Base-by-base conservation (phyloP, 1,284 basidiomycete species). In the Phellopilus nigrolimitatus region DNA sequence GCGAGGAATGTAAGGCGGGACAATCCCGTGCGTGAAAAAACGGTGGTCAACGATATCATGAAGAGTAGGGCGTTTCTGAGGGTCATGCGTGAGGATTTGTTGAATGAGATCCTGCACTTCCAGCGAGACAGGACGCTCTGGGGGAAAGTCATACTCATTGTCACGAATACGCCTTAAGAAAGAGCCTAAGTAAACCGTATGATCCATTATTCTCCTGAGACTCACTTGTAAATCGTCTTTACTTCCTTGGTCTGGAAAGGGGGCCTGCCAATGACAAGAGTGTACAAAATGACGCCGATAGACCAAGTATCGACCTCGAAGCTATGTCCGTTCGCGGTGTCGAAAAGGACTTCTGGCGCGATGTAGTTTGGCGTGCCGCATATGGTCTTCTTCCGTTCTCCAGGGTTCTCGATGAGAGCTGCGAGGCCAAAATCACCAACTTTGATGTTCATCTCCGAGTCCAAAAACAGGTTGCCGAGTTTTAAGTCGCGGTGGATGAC, bases 361-460 rank as follows among this genome's bases (percentile, higher is more conserved):
- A 99, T 98, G 67, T 99, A 98, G 67, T 99, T 98, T 1, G 95
- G 97, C 1, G 95, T 99, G 4, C 95, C 97, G 62, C 95, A 98
- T 44, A 98, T 95, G 0, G 95, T 99, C 81, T 97, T 97, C 76
- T 98, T 97, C 60, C 95, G 74, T 67, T 99, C 97, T 1, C 95
- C 95, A 8, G 90, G 90, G 65, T 85, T 94, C 69, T 98, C 95
- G 49, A 99, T 95, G 51, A 99, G 77, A 1, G 97, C 95, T 0
- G 97, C 95, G 17, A 99, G 76, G 8, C 97, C 95, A 70, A 99
- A 97, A 71, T 99, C 95, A 21, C 94, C 95, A 21, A 99, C 92
- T 66, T 97, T 95, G 65, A 98, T 76, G 64, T 97, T 91, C 93
- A 98, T 95, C 60, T 88, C 79, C 42, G 72, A 71, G 64, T 98